A percentile compares a stretch with the other conserved stretches of the same genome.
phyloP scores from a whole-genome alignment of 2,329 filamentous ascomycete genomes.

The Pseudogymnoascus sp. region DNA sequence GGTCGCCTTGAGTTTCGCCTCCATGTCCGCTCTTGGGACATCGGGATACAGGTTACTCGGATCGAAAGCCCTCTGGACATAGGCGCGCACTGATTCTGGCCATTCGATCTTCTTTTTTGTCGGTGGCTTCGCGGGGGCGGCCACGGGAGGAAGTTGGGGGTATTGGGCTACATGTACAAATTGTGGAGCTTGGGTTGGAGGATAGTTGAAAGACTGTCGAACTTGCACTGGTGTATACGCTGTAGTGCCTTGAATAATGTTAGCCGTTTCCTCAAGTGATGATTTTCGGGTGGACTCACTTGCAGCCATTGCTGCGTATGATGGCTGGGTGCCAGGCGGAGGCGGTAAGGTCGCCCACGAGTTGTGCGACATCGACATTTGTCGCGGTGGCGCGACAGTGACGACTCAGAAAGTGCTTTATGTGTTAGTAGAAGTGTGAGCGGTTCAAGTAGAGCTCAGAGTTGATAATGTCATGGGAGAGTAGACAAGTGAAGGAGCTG shows the following conservation, averaged over 20 bases:
- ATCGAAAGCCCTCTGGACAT: conserved; percentile 84
- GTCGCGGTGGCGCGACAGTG: neutral
- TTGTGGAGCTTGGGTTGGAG: conserved; percentile 29
- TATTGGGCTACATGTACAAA: conserved; percentile 10
- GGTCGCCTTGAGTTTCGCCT: conserved; percentile 73
- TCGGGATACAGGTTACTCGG: conserved; percentile 57
- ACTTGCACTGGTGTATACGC: conserved; percentile 39
- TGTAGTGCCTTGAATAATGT: conserved; percentile 27
- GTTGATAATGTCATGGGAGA: neutral
- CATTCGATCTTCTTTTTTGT: conserved; percentile 60
- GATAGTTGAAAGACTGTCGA: conserved; percentile 29
- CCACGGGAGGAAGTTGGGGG: conserved; percentile 22
- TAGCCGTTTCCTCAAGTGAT: conserved; percentile 19
- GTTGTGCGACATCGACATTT: conserved; percentile 6
- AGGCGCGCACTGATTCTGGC: conserved; percentile 72
- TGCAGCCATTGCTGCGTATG: conserved; percentile 22
- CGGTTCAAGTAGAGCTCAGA: conserved; percentile 3
- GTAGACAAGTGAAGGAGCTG: neutral
- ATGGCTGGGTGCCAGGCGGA: conserved; percentile 32
- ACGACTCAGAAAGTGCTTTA: neutral
- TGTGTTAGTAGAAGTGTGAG: conserved; percentile 4
- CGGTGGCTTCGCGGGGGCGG: conserved; percentile 31
- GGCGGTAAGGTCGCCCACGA: conserved; percentile 28
- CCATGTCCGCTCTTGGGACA: conserved; percentile 62
- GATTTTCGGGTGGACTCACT: conserved; percentile 19